phyloP scores from a whole-genome alignment of 2,329 filamentous ascomycete genomes.

The Talaromyces sp. region DNA sequence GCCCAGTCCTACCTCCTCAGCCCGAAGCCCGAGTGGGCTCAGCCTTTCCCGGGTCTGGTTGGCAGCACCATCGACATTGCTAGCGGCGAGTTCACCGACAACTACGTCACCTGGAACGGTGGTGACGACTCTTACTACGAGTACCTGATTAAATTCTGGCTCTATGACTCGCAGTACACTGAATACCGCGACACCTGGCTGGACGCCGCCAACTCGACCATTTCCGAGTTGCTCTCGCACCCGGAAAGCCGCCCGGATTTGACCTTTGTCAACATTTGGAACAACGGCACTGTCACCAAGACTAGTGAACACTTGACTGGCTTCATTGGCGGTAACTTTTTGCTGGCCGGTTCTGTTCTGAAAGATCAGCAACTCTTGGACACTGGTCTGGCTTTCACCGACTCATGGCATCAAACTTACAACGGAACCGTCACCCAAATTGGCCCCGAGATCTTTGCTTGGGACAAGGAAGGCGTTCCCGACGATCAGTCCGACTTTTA shows the following conservation, averaged over 20 bases:
- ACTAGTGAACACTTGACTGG: conserved; percentile 58
- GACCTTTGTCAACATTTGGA: conserved; percentile 54
- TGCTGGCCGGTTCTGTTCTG: conserved; percentile 71
- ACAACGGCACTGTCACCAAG: conserved; percentile 29
- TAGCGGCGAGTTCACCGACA: conserved; percentile 63
- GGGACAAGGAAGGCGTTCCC: conserved; percentile 51
- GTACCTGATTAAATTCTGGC: conserved; percentile 86
- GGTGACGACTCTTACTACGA: conserved; percentile 80
- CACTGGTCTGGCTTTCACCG: conserved; percentile 67
- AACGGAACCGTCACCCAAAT: conserved; percentile 62
- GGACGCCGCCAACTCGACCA: conserved; percentile 68
- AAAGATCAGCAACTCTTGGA: conserved; percentile 61
- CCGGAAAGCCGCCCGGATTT: conserved; percentile 63
- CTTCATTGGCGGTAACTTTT: conserved; percentile 80
- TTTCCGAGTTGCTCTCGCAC: conserved; percentile 64
- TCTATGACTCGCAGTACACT: conserved; percentile 62
- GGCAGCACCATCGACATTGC: conserved; percentile 62
- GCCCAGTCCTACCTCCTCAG: conserved; percentile 66
- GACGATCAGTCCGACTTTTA: conserved; percentile 56
- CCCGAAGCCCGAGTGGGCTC: conserved; percentile 56
- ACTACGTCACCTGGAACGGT: conserved; percentile 68
- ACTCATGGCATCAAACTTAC: conserved; percentile 72
- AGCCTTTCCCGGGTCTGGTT: conserved; percentile 73
- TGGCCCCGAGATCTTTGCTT: conserved; percentile 68
- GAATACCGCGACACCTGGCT: conserved; percentile 71